A percentile compares a stretch with the other conserved stretches of the same genome.
phyloP scores from a whole-genome alignment of 78 protist species.

The Dictyostelium citrinum region DNA sequence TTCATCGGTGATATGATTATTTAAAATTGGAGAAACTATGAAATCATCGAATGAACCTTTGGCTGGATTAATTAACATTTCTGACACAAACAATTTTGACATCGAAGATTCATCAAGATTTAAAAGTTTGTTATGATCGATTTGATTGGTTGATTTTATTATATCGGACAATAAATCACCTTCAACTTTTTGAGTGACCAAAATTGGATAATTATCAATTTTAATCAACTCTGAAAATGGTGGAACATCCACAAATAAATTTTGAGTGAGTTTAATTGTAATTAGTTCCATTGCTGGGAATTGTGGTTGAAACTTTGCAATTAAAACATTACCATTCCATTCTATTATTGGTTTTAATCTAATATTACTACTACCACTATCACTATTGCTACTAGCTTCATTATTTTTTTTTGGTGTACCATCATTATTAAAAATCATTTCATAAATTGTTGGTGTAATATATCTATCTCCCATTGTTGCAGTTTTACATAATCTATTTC shows the following conservation, averaged over 20 bases:
- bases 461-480: background rate
- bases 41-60: background rate
- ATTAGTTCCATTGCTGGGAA: background rate
- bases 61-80: background rate
- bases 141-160: background rate
- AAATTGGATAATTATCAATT: background rate
- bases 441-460: background rate
- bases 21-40: background rate
- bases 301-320: background rate
- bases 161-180: background rate
- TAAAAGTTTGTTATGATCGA: background rate
- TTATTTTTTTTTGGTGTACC: background rate
- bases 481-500: background rate
- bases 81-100: background rate
- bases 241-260: background rate
- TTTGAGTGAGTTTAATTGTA: background rate
- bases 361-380: too few species aligned
- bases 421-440: background rate
- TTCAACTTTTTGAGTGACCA: background rate
- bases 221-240: background rate
- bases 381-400: too few species aligned
- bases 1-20: background rate
- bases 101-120: background rate
- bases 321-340: background rate
- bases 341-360: background rate